Evolutionary conservation across 2,329 filamentous ascomycete genomes (phyloP).

Genomic region (Phaeosphaeria sp.): DNA sequence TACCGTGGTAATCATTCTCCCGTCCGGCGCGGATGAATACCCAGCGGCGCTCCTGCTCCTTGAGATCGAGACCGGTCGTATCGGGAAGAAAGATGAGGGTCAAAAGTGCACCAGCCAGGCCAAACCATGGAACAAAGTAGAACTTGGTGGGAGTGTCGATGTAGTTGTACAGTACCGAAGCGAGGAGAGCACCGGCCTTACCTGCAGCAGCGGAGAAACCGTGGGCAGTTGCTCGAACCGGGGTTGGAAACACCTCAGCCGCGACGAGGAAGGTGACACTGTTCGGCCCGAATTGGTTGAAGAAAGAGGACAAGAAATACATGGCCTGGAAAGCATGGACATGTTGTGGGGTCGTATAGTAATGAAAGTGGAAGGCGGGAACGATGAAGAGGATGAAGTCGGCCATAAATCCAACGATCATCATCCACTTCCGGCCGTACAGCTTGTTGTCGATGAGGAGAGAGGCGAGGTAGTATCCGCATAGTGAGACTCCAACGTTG

Average conservation of each 20-base stretch:
- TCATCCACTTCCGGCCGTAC: constrained; percentile 95
- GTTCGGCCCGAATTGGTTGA: constrained; percentile 99
- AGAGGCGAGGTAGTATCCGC: constrained; percentile 88
- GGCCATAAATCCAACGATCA: constrained; percentile 90
- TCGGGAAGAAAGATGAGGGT: constrained; percentile 91
- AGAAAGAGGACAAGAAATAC: constrained; percentile 98
- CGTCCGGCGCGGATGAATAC: constrained; percentile 80
- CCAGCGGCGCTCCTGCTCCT: constrained; percentile 97
- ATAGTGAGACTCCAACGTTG: constrained; percentile 86
- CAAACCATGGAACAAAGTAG: constrained; percentile 94
- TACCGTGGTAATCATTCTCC: constrained; percentile 85
- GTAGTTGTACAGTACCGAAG: constrained; percentile 93
- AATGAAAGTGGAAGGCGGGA: constrained; percentile 84
- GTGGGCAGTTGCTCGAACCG: constrained; percentile 90
- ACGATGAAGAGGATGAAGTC: constrained; percentile 94
- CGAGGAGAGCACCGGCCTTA: constrained; percentile 86
- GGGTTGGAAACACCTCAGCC: constrained; percentile 94
- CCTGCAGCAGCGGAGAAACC: constrained; percentile 92
- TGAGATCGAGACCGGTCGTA: constrained; percentile 93
- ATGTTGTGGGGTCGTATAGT: constrained; percentile 74
- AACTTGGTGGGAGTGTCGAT: constrained; percentile 85
- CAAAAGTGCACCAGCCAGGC: constrained; percentile 81
- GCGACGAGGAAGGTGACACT: constrained; percentile 95
- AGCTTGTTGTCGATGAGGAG: constrained; percentile 95
- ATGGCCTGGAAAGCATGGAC: constrained; percentile 95